A percentile compares a stretch with the other conserved stretches of the same genome.
phyloP scores from a whole-genome alignment of 1,284 basidiomycete species.

The Ustilago tritici region DNA sequence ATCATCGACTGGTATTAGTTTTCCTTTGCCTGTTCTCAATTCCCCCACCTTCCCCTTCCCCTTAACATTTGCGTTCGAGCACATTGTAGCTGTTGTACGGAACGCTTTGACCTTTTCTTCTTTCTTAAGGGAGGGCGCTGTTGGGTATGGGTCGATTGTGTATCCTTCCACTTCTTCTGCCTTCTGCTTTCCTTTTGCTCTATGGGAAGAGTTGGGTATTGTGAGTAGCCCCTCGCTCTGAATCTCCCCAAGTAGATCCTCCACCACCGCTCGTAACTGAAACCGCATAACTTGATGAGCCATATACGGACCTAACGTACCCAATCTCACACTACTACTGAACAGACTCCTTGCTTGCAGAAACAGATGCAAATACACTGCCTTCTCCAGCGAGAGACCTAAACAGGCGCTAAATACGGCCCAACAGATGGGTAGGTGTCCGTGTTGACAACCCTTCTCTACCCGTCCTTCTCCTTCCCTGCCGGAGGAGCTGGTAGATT shows the following conservation, averaged over 20 bases:
- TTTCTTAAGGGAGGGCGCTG: too few relatives aligned
- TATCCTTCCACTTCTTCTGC: constrained; percentile 3
- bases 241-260: constrained; percentile 20
- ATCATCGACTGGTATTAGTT: constrained; percentile 37
- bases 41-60: constrained; percentile 13
- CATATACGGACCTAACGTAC: constrained; percentile 90
- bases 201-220: neutral
- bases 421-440: constrained; percentile 91
- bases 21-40: constrained; percentile 22
- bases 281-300: constrained; percentile 88
- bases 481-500: constrained; percentile 8
- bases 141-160: constrained; percentile 2
- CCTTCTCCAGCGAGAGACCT: constrained; percentile 79
- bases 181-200: neutral
- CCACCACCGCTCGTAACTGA: constrained; percentile 71
- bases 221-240: constrained; percentile 3
- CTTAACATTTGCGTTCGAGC: neutral
- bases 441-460: constrained; percentile 70
- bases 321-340: constrained; percentile 90
- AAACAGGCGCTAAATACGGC: constrained; percentile 84
- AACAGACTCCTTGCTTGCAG: constrained; percentile 89
- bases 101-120: constrained; percentile 8
- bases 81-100: constrained; percentile 8
- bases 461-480: neutral
- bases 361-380: constrained; percentile 84